phyloP scores from a whole-genome alignment of 2,329 filamentous ascomycete species.

The Fusarium denticulatum region DNA sequence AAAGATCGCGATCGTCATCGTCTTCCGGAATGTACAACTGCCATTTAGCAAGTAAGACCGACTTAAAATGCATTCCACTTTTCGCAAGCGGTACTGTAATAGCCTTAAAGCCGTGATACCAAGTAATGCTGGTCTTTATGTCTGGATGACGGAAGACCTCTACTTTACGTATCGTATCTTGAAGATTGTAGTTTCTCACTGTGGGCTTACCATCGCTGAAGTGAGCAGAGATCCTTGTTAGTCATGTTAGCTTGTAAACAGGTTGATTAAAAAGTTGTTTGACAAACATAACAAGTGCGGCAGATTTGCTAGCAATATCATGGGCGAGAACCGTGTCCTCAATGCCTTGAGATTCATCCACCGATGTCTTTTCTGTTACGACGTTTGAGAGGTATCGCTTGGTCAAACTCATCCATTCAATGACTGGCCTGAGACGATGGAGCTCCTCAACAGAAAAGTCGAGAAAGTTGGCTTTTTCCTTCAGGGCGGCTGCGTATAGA shows the following conservation, averaged over 20 bases:
- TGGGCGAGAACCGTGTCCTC: rapidly evolving
- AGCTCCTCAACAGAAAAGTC: background rate
- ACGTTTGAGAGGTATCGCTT: background rate
- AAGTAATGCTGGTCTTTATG: background rate
- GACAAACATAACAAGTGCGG: background rate
- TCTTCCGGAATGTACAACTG: background rate
- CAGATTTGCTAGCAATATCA: background rate
- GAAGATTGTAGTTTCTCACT: background rate
- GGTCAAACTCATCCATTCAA: background rate
- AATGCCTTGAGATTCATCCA: background rate
- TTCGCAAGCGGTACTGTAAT: background rate
- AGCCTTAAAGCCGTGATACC: background rate
- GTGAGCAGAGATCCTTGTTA: background rate
- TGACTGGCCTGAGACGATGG: background rate
- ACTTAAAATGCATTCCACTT: background rate
- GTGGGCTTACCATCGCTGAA: background rate
- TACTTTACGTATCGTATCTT: background rate
- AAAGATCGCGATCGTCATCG: background rate
- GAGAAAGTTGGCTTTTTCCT: background rate
- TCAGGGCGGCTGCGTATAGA: background rate
- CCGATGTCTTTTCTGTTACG: background rate
- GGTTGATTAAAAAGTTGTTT: rapidly evolving
- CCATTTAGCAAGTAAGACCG: background rate
- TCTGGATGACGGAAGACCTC: background rate
- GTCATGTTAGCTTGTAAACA: background rate